Base-by-base conservation (phyloP, 1,284 basidiomycete species). In the Chiua sp. region DNA sequence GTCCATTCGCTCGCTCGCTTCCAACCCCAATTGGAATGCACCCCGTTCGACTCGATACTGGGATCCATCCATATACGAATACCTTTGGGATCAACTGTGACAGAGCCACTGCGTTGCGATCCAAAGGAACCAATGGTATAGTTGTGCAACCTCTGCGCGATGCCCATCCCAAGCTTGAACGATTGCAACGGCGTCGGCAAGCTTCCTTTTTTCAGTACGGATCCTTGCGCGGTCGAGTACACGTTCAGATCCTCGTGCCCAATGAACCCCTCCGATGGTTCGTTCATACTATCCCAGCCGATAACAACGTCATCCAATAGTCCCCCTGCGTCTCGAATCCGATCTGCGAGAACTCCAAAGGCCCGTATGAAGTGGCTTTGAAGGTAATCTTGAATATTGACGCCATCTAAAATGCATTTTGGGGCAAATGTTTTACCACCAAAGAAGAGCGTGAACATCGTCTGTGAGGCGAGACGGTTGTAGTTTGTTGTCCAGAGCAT, bases 401-500 rank as follows among this genome's bases (percentile, higher is more conserved):
- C 77, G 12, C 89, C 94, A 76, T 98, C 95, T 68, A 98, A 91
- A 67, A 94, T 79, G 75, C 96, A 98, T 59, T 89, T 88, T 0
- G 97, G 97, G 0, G 96, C 95, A 73, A 89, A 98, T 55, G 90
- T 87, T 35, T 86, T 85, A 5, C 97, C 97, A 32, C 91, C 95
- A 72, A 95, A 98, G 84, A 98, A 98, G 59, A 99, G 84, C 3
- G 96, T 95, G 79, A 95, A 98, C 57, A 98, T 73, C 6, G 96
- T 98, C 72, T 96, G 94, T 16, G 87, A 88, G 46, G 91, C 87
- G 18, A 98, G 86, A 15, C 93, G 92, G 51, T 91, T 89, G 71
- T 98, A 98, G 74, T 98, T 98, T 23, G 97, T 98, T 18, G 91
- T 88, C 97, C 97, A 98, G 63, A 96, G 87, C 97, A 99, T 99